These are phyloP conservation scores for Leccinum variicolor DNA, from an alignment of 768 basidiomycete species.

Conservation along the genomic window DNA sequence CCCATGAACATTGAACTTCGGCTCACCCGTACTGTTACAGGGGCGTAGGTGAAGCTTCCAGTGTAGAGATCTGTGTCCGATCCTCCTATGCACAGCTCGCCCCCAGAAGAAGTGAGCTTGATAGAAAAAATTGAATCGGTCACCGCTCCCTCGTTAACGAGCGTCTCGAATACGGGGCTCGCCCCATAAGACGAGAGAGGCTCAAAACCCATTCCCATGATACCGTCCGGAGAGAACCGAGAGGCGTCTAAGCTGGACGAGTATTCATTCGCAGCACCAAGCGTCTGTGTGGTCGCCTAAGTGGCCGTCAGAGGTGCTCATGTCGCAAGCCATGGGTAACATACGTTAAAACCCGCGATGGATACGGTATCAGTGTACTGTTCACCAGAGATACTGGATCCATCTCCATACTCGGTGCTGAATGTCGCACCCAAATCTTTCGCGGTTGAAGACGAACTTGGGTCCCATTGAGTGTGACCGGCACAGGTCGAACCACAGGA, in stretches of 20 bases:
- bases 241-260: neutral
- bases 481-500: neutral
- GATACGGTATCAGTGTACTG: neutral
- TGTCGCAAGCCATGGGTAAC: neutral
- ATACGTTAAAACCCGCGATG: neutral
- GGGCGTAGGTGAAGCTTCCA: neutral
- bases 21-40: neutral
- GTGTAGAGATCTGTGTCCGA: neutral
- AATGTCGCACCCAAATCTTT: neutral
- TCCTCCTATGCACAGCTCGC: neutral
- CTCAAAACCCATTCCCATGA: neutral
- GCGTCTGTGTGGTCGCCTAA: neutral
- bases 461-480: neutral
- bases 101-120: neutral
- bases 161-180: neutral
- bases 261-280: neutral
- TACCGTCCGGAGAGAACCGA: neutral
- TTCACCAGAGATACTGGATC: neutral
- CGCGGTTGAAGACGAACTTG: neutral
- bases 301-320: neutral
- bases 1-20: neutral
- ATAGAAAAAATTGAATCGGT: neutral
- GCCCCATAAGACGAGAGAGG: neutral
- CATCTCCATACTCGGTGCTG: neutral
- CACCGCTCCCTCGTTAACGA: neutral